Evolutionary conservation across 1,139 yeast species (phyloP).

Genomic region (Taphrina communis): DNA sequence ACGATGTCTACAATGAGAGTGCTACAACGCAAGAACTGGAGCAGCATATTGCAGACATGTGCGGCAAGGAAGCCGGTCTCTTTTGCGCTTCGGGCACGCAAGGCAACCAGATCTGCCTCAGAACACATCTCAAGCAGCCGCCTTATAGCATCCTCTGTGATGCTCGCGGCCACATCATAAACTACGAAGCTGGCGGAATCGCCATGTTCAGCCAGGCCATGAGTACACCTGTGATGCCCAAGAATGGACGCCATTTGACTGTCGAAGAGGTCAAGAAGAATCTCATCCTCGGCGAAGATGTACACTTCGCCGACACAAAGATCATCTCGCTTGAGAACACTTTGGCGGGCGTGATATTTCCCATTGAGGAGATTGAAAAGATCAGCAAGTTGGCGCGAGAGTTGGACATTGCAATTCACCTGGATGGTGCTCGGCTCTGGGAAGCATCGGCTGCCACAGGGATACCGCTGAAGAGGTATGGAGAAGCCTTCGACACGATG

Average conservation of each 20-base stretch:
- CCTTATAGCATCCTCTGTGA: conserved; percentile 87
- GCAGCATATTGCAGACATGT: conserved; percentile 65
- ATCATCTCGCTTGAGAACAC: conserved; percentile 88
- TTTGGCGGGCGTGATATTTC: conserved; percentile 79
- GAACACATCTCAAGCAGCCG: conserved; percentile 80
- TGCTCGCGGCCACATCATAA: conserved; percentile 79
- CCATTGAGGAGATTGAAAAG: conserved; percentile 75
- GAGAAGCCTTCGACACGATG: conserved; percentile 81
- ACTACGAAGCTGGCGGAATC: conserved; percentile 88
- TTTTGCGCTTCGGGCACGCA: conserved; percentile 90
- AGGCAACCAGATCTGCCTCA: conserved; percentile 84
- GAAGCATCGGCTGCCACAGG: conserved; percentile 83
- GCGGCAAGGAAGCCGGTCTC: conserved; percentile 84
- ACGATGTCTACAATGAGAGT: conserved; percentile 88
- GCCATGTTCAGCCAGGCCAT: conserved; percentile 90
- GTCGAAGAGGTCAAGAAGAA: conserved; percentile 73
- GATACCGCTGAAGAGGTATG: conserved; percentile 70
- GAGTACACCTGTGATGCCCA: conserved; percentile 85
- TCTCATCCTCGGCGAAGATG: conserved; percentile 76
- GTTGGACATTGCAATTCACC: conserved; percentile 72
- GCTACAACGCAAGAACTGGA: conserved; percentile 70
- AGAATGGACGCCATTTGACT: conserved; percentile 71
- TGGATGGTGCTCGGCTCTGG: conserved; percentile 97
- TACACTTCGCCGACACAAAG: conserved; percentile 87
- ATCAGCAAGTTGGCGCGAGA: conserved; percentile 72